Evolutionary conservation across 2,329 filamentous ascomycete species (phyloP).

Genomic region (Cercospora beticola): DNA sequence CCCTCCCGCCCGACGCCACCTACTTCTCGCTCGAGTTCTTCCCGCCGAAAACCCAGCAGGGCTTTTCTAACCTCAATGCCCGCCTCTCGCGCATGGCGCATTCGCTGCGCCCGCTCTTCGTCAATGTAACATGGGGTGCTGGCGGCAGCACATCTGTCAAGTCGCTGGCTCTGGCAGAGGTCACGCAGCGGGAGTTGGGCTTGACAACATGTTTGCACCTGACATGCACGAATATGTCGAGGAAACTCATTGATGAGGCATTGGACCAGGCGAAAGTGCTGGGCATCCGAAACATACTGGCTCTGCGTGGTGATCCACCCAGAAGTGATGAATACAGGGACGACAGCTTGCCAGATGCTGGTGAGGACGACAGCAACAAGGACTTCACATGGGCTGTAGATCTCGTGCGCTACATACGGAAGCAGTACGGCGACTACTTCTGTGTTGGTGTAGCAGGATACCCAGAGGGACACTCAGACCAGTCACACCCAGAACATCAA

Average conservation of each 20-base stretch:
- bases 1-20: conserved; percentile 73
- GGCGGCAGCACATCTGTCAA: conserved; percentile 89
- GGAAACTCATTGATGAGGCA: conserved; percentile 78
- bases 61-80: conserved; percentile 88
- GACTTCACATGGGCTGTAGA: conserved; percentile 89
- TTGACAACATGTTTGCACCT: conserved; percentile 94
- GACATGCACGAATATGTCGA: conserved; percentile 97
- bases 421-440: conserved; percentile 88
- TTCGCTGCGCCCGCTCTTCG: conserved; percentile 85
- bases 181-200: conserved; percentile 88
- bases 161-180: conserved; percentile 89
- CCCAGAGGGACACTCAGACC: conserved; percentile 91
- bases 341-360: conserved; percentile 56
- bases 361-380: conserved; percentile 63
- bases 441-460: conserved; percentile 94
- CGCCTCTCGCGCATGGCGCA: conserved; percentile 94
- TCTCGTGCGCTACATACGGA: conserved; percentile 82
- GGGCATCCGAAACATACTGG: conserved; percentile 91
- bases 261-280: conserved; percentile 86
- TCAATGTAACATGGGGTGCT: conserved; percentile 97
- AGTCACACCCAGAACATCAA: conserved; percentile 80
- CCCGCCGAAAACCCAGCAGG: conserved; percentile 94
- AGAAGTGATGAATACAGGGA: conserved; percentile 82
- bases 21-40: conserved; percentile 99
- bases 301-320: conserved; percentile 86